A percentile compares a stretch with the other conserved stretches of the same genome.
Evolutionary conservation across 306 rosid species (phyloP).

Genomic region (Ammopiptanthus mongolicus): DNA sequence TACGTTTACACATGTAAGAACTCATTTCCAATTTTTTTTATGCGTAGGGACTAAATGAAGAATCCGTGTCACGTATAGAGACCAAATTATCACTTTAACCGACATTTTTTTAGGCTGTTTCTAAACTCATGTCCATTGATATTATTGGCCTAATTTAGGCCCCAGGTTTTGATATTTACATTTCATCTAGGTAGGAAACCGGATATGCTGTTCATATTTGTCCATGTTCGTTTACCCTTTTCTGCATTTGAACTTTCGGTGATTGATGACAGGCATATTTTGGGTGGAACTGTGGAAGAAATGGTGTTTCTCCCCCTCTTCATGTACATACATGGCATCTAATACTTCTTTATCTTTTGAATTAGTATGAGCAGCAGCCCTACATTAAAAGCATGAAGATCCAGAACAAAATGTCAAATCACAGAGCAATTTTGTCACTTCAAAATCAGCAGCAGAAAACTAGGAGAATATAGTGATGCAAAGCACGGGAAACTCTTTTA

Average conservation of each 20-base stretch:
- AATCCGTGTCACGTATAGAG: too few species aligned
- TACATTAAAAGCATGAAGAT: slow-evolving; percentile 5
- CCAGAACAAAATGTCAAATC: slow-evolving; percentile 52
- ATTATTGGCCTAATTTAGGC: slow-evolving; percentile 22
- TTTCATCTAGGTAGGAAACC: background rate
- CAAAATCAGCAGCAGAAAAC: background rate
- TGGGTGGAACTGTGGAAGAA: slow-evolving; percentile 29
- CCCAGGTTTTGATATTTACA: slow-evolving; percentile 43
- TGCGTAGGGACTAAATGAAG: too few species aligned
- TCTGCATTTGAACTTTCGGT: background rate
- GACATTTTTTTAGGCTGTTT: background rate
- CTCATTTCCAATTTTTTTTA: too few species aligned
- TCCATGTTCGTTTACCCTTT: background rate
- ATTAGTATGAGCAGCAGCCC: slow-evolving; percentile 12
- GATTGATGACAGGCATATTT: slow-evolving; percentile 27
- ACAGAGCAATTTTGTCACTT: slow-evolving; percentile 20
- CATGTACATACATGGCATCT: slow-evolving; percentile 41
- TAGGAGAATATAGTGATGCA: slow-evolving; percentile 20
- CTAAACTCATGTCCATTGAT: background rate
- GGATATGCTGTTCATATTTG: slow-evolving; percentile 5
- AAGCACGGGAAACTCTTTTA: too few species aligned
- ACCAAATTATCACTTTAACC: too few species aligned
- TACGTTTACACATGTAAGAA: too few species aligned
- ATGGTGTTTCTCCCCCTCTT: slow-evolving; percentile 21
- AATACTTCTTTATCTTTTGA: slow-evolving; percentile 27